Evolutionary conservation across 2,329 filamentous ascomycete genomes (phyloP).

Genomic region (Rachicladosporium sp.): DNA sequence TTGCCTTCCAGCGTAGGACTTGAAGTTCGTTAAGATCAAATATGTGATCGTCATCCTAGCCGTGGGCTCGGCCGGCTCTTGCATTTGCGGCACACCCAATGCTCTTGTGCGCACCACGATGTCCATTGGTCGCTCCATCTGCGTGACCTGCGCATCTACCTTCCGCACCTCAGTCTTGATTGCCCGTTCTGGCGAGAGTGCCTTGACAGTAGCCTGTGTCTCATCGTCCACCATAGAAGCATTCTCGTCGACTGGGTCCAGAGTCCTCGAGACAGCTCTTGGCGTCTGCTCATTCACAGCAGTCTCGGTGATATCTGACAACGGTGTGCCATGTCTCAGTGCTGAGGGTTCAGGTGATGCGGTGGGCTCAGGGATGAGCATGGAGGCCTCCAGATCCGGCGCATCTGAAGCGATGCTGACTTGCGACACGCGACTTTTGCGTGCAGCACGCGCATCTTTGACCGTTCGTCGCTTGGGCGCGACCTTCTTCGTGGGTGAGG

Average conservation of each 20-base stretch:
- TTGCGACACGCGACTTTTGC: slow-evolving; percentile 26
- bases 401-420: slow-evolving; percentile 27
- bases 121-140: slow-evolving; percentile 82
- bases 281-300: slow-evolving; percentile 51
- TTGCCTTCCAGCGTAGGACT: slow-evolving; percentile 92
- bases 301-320: slow-evolving; percentile 61
- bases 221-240: slow-evolving; percentile 7
- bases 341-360: slow-evolving; percentile 20
- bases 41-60: slow-evolving; percentile 86
- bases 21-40: slow-evolving; percentile 90
- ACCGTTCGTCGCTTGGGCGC: slow-evolving; percentile 52
- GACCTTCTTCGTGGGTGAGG: slow-evolving; percentile 45
- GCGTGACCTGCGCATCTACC: slow-evolving; percentile 62
- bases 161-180: slow-evolving; percentile 46
- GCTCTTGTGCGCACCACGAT: slow-evolving; percentile 81
- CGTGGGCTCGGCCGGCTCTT: slow-evolving; percentile 66
- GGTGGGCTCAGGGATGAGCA: slow-evolving; percentile 40
- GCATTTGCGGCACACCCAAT: slow-evolving; percentile 47
- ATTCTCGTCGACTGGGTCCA: slow-evolving; percentile 8
- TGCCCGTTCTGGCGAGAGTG: slow-evolving; percentile 14
- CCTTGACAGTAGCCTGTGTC: slow-evolving; percentile 7
- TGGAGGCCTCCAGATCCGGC: slow-evolving; percentile 23
- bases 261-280: slow-evolving; percentile 11
- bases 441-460: slow-evolving; percentile 39
- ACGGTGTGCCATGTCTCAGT: slow-evolving; percentile 42